A percentile compares a stretch with the other conserved stretches of the same genome.
Conservation (phyloP, 495 filamentous ascomycete genomes). For the Aspergillus saccharolyticus region DNA sequence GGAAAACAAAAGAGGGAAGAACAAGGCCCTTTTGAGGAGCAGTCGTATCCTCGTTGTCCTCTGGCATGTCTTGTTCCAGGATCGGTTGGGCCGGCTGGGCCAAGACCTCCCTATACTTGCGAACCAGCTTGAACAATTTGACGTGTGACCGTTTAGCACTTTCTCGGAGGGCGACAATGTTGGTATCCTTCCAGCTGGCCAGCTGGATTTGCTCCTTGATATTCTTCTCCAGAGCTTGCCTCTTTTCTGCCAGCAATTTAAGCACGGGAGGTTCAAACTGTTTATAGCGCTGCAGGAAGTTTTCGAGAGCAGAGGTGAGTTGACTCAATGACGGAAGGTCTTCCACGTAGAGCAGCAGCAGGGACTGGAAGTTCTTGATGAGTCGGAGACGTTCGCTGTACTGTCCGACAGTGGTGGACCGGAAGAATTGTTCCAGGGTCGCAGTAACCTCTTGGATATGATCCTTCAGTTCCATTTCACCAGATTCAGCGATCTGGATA, state of each 20-base stretch:
- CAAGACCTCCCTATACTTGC: constrained; percentile 76
- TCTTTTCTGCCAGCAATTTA: constrained; percentile 57
- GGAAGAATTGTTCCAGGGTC: constrained; percentile 71
- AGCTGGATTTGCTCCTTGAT: constrained; percentile 83
- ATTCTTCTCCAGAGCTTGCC: constrained; percentile 68
- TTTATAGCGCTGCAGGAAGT: constrained; percentile 68
- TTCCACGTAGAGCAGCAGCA: constrained; percentile 44
- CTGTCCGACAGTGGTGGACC: constrained; percentile 71
- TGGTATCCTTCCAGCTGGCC: constrained; percentile 95
- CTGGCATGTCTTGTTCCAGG: constrained; percentile 61
- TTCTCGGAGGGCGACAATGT: constrained; percentile 79
- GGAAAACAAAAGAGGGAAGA: constrained; percentile 21
- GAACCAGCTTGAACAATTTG: constrained; percentile 84
- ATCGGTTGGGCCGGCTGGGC: constrained; percentile 63
- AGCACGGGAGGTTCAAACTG: constrained; percentile 61
- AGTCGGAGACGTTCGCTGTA: constrained; percentile 66
- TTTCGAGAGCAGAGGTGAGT: constrained; percentile 57
- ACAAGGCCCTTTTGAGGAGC: constrained; percentile 15
- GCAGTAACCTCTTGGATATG: constrained; percentile 64
- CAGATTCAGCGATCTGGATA: constrained; percentile 52
- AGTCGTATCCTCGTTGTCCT: constrained; percentile 28
- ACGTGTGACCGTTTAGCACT: constrained; percentile 85
- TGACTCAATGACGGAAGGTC: constrained; percentile 50
- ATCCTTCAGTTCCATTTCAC: constrained; percentile 48
- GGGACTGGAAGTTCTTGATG: constrained; percentile 60